Conservation (phyloP, 83 land plant genomes). For the Thuja plicata region DNA sequence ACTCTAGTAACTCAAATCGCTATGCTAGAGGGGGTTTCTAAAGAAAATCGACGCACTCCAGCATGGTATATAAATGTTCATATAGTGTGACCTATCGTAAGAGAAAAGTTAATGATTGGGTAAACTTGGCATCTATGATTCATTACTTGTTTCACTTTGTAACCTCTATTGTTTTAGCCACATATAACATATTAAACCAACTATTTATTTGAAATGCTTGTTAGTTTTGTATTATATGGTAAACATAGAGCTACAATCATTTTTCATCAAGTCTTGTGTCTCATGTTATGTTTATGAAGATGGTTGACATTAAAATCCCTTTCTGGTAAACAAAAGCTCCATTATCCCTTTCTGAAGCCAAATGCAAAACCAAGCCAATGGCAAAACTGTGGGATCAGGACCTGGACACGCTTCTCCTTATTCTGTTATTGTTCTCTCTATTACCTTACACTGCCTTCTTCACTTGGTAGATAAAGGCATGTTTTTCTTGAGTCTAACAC, state of each 20-base stretch:
- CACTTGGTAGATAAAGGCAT: background rate
- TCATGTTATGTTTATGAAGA: background rate
- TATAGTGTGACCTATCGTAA: background rate
- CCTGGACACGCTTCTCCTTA: background rate
- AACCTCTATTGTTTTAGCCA: background rate
- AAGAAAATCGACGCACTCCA: constrained; percentile 66
- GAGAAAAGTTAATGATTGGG: background rate
- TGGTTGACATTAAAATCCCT: background rate
- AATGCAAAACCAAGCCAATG: background rate
- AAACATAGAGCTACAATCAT: background rate
- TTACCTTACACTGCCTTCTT: background rate
- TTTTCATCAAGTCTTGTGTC: background rate
- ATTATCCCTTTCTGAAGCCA: background rate
- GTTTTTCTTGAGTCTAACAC: background rate
- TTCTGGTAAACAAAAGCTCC: background rate
- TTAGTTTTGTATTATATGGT: background rate
- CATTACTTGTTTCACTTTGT: background rate
- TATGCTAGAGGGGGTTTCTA: constrained; percentile 59
- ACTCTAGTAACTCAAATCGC: constrained; percentile 59
- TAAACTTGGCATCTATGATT: background rate
- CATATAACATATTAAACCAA: background rate
- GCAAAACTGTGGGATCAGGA: background rate
- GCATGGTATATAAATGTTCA: constrained; percentile 48
- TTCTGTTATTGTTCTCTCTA: background rate
- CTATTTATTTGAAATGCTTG: background rate